A percentile compares a stretch with the other conserved stretches of the same genome.
phyloP scores from a whole-genome alignment of 164 flowering plant genomes.

The Brasenia schreberi region DNA sequence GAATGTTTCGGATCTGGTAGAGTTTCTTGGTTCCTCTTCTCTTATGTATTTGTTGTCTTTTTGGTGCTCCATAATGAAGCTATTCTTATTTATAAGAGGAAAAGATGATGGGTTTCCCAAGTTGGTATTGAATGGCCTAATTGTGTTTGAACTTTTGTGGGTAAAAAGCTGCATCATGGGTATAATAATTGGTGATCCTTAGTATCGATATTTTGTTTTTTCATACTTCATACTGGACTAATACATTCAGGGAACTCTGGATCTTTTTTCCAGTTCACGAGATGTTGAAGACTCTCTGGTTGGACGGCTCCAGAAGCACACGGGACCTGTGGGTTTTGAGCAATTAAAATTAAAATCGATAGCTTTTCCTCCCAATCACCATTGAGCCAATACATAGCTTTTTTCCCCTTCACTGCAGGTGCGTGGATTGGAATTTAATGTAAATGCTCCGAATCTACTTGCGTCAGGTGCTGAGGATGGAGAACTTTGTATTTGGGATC shows the following conservation, averaged over 20 bases:
- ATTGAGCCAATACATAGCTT: background rate
- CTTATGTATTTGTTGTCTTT: too few species aligned
- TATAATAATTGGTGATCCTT: too few species aligned
- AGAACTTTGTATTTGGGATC: slow-evolving; percentile 93
- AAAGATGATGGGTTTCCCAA: too few species aligned
- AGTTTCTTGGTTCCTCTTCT: too few species aligned
- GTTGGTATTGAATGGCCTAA: too few species aligned
- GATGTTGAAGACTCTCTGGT: slow-evolving; percentile 42
- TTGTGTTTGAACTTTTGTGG: too few species aligned
- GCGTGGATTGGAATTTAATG: slow-evolving; percentile 87
- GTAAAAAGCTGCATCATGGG: too few species aligned
- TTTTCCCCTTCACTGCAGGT: slow-evolving; percentile 29
- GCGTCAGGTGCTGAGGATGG: slow-evolving; percentile 99
- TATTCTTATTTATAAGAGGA: too few species aligned
- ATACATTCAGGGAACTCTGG: background rate
- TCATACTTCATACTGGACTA: too few species aligned
- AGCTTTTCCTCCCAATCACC: background rate
- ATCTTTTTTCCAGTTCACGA: slow-evolving; percentile 25
- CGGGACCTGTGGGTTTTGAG: slow-evolving; percentile 68
- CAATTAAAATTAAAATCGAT: background rate
- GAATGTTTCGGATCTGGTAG: too few species aligned
- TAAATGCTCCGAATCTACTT: slow-evolving; percentile 52
- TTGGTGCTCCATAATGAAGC: too few species aligned
- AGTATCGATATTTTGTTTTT: too few species aligned
- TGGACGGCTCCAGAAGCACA: slow-evolving; percentile 55